These are phyloP conservation scores for Staphylotrichum longicolle DNA, from an alignment of 495 filamentous ascomycete species.

Conservation along the genomic window DNA sequence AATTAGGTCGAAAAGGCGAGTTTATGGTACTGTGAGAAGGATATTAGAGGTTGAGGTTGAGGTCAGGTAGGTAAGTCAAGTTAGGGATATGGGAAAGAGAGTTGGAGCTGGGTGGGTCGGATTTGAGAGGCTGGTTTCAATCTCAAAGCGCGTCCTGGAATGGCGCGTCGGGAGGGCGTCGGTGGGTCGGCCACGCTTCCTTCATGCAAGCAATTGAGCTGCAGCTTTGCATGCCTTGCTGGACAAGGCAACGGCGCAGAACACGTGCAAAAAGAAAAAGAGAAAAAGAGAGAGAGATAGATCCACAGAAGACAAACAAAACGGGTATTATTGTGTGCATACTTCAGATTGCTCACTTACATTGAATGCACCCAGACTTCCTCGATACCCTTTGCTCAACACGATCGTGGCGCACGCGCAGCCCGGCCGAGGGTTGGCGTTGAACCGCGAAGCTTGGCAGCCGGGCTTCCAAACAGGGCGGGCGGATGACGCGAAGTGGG, in stretches of 20 bases:
- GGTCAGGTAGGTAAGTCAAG: constrained; percentile 9
- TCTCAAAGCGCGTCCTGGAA: constrained; percentile 31
- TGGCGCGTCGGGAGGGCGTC: constrained; percentile 25
- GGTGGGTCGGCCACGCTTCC: constrained; percentile 26
- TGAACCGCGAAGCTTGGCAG: constrained; percentile 13
- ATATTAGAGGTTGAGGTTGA: background rate
- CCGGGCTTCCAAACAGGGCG: background rate
- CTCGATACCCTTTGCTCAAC: background rate
- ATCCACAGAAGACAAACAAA: background rate
- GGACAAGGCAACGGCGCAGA: background rate
- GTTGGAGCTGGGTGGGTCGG: constrained; percentile 21
- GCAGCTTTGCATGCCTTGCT: background rate
- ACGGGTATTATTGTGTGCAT: background rate
- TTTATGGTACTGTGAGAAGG: background rate
- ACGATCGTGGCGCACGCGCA: background rate
- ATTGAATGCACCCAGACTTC: background rate
- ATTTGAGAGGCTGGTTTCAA: constrained; percentile 38
- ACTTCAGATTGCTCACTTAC: background rate
- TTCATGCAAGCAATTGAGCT: constrained; percentile 2
- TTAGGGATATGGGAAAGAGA: constrained; percentile 4
- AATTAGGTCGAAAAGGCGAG: background rate
- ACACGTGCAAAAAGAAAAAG: background rate
- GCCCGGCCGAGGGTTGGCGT: constrained; percentile 10
- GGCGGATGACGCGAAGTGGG: constrained; percentile 13
- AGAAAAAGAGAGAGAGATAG: no score